phyloP scores from a whole-genome alignment of 2,329 filamentous ascomycete species.

The Pseudogymnoascus sp. region DNA sequence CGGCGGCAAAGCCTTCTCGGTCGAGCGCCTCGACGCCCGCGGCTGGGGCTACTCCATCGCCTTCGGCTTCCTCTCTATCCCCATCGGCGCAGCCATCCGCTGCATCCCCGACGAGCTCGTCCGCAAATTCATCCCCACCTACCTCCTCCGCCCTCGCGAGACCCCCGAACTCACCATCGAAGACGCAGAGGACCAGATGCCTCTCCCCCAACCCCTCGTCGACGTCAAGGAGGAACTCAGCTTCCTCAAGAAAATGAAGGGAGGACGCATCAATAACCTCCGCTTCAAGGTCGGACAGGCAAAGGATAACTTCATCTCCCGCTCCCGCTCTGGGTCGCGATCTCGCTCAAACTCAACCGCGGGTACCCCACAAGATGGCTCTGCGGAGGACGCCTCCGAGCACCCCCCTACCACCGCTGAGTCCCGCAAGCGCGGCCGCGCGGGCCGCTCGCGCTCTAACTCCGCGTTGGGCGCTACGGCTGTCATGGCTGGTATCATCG shows the following conservation, averaged over 20 bases:
- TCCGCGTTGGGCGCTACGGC: constrained; percentile 66
- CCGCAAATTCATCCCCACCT: constrained; percentile 23
- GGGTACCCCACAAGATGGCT: constrained; percentile 50
- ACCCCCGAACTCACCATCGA: constrained; percentile 45
- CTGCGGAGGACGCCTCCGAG: constrained; percentile 43
- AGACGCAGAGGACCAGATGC: constrained; percentile 54
- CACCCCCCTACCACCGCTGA: constrained; percentile 48
- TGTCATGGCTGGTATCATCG: constrained; percentile 77
- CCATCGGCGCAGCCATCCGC: constrained; percentile 72
- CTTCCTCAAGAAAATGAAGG: constrained; percentile 72
- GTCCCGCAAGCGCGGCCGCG: constrained; percentile 56
- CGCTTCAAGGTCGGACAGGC: constrained; percentile 72
- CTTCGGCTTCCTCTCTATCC: constrained; percentile 75
- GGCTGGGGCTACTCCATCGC: constrained; percentile 87
- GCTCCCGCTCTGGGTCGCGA: constrained; percentile 54
- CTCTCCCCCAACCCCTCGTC: constrained; percentile 62
- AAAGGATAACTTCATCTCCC: constrained; percentile 56
- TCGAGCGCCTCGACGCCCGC: constrained; percentile 50
- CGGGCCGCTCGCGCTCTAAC: constrained; percentile 52
- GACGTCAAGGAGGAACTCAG: constrained; percentile 74
- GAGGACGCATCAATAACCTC: constrained; percentile 71
- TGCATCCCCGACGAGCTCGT: constrained; percentile 61
- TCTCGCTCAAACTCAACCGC: constrained; percentile 58
- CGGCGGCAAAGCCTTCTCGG: constrained; percentile 68
- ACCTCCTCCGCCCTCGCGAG: constrained; percentile 20